A percentile compares a stretch with the other conserved stretches of the same genome.
Conservation (phyloP, 441 rosid genomes). For the Pelargonium australe region DNA sequence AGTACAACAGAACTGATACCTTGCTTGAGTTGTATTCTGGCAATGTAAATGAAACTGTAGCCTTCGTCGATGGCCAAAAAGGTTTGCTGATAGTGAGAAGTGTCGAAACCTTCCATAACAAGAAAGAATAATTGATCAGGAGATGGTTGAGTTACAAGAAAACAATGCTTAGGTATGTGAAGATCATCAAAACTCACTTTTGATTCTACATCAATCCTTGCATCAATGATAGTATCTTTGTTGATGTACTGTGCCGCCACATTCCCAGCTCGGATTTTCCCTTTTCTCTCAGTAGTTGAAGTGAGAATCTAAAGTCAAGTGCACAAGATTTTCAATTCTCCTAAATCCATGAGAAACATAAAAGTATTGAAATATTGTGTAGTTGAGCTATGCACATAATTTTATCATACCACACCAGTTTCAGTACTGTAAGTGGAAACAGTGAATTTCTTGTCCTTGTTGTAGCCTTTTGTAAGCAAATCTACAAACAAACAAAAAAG, state of each 20-base stretch:
- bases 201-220: neutral
- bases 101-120: neutral
- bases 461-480: conserved; percentile 1
- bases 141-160: neutral
- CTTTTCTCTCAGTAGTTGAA: neutral
- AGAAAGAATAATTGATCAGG: neutral
- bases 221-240: neutral
- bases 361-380: too few relatives aligned
- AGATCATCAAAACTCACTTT: neutral
- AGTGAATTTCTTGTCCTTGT: neutral
- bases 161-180: neutral
- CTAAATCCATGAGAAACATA: too few relatives aligned
- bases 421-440: neutral
- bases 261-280: neutral
- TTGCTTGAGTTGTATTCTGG: neutral
- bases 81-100: conserved; percentile 1
- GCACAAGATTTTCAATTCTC: too few relatives aligned
- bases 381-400: too few relatives aligned
- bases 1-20: neutral
- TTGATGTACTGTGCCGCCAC: neutral
- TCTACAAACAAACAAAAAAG: neutral
- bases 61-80: neutral
- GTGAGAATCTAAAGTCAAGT: neutral
- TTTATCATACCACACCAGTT: neutral
- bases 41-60: neutral